A percentile compares a stretch with the other conserved stretches of the same genome.
phyloP scores from a whole-genome alignment of 768 basidiomycete species.

The Lactarius quietus region DNA sequence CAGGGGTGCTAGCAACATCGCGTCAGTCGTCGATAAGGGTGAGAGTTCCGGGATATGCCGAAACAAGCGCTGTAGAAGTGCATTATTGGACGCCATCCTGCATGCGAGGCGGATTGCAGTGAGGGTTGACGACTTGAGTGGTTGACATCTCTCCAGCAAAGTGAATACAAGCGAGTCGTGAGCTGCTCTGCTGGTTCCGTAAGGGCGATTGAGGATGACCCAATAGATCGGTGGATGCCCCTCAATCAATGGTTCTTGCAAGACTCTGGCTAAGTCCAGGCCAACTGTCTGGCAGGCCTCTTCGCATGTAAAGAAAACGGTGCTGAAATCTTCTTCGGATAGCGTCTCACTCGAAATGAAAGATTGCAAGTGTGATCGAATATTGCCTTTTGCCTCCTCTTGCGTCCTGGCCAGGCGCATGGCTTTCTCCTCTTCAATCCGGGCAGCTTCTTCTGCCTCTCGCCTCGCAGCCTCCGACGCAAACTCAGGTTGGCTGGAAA shows the following conservation, averaged over 20 bases:
- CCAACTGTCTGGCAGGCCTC: constrained; percentile 52
- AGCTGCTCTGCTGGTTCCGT: constrained; percentile 27
- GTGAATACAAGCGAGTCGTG: constrained; percentile 41
- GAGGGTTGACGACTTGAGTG: constrained; percentile 35
- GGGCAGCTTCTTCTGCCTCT: background rate
- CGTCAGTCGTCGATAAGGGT: constrained; percentile 50
- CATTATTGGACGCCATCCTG: constrained; percentile 56
- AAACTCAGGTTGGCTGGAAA: background rate
- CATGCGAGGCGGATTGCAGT: constrained; percentile 62
- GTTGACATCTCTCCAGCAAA: constrained; percentile 41
- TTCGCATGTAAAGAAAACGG: constrained; percentile 55
- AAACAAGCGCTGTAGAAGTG: constrained; percentile 57
- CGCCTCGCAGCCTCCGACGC: background rate
- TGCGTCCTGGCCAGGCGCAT: background rate
- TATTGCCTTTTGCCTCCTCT: background rate
- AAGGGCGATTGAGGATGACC: constrained; percentile 56
- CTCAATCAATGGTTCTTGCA: constrained; percentile 63
- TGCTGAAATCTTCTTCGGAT: constrained; percentile 1
- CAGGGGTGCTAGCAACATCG: constrained; percentile 38
- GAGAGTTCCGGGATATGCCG: constrained; percentile 46
- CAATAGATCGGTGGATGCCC: constrained; percentile 66
- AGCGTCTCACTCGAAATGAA: constrained; percentile 3
- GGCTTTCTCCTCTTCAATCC: background rate
- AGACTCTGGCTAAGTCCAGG: constrained; percentile 49
- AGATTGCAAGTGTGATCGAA: background rate